Base-by-base conservation (phyloP, 257 asterid genomes). In the Lycium ferocissimum region DNA sequence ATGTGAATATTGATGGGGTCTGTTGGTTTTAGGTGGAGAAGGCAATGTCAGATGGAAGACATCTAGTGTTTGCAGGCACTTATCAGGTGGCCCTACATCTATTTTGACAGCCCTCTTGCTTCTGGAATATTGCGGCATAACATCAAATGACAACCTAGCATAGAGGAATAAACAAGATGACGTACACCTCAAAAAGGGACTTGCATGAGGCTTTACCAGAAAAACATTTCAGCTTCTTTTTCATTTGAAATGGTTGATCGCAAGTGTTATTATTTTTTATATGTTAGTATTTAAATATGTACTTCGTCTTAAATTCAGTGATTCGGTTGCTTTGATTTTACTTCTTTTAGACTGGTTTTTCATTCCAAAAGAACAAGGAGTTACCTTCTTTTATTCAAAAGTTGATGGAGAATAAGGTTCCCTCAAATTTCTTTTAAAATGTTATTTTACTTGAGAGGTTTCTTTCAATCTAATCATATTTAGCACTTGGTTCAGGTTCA, bases 51-150 rank as follows among this genome's bases (percentile, higher is more conserved):
- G 94, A 94, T 53, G 85, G 84, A 79, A 94, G 92, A 89, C 95
- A 92, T n/a, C 75, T 94, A 83, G 88, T 94, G 72, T 95, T 95
- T 85, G 78, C 97, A 14, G 99, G 98, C 98, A 95, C 89, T 95
- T 97, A 51, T 92, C 95, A 0, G 97, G 97, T 26, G 98, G 97
- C 26, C 89, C 98, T 22, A 70, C 87, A 37, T 97, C 99, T 82
- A 87, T 91, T 70, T 91, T 95, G 79, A 92, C 98, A 51, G 86
- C 97, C 76, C 86, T 94, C 78, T 95, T 97, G 98, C 91, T 91
- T 92, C 83, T 95, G 7, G 99, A 95, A 88, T 91, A 54, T 51
- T 51, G 89, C 83, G 89, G 89, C 94, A 59, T 73, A 35, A 91
- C 93, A 84, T 83, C 82, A 71, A 78, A 85, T 14, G 83, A 45